phyloP scores from a whole-genome alignment of 2,329 filamentous ascomycete genomes.

The Penicillium polonicum region DNA sequence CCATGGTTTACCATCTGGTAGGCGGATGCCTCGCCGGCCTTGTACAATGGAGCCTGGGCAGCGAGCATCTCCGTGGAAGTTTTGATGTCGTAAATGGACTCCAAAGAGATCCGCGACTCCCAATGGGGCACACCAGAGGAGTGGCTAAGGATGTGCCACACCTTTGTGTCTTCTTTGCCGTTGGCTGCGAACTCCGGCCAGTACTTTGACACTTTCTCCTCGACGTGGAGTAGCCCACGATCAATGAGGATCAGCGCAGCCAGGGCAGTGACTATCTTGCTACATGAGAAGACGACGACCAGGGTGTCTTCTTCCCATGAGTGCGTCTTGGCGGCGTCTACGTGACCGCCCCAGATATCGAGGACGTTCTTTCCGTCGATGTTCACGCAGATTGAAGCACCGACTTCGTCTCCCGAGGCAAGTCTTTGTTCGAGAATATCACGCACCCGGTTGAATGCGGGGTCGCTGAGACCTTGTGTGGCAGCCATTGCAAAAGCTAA shows the following conservation, averaged over 20 bases:
- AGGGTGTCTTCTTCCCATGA: slow-evolving; percentile 39
- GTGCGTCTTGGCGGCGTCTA: slow-evolving; percentile 31
- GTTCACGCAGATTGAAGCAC: slow-evolving; percentile 44
- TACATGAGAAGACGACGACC: slow-evolving; percentile 27
- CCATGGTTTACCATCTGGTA: slow-evolving; percentile 43
- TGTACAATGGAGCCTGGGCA: slow-evolving; percentile 42
- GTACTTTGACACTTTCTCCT: slow-evolving; percentile 30
- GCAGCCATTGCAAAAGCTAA: slow-evolving; percentile 16
- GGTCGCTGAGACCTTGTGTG: slow-evolving; percentile 40
- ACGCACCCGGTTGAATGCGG: slow-evolving; percentile 38
- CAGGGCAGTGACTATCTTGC: slow-evolving; percentile 28
- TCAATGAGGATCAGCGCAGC: slow-evolving; percentile 29
- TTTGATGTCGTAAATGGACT: slow-evolving; percentile 36
- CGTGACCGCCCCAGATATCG: slow-evolving; percentile 43
- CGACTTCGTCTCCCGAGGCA: slow-evolving; percentile 43
- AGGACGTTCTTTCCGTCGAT: slow-evolving; percentile 51
- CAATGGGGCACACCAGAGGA: slow-evolving; percentile 25
- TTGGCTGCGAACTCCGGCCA: slow-evolving; percentile 37
- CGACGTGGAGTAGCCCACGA: slow-evolving; percentile 26
- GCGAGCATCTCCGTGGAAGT: slow-evolving; percentile 33
- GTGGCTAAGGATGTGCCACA: slow-evolving; percentile 28
- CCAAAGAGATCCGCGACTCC: slow-evolving; percentile 29
- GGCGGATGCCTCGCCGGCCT: slow-evolving; percentile 40
- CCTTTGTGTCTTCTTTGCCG: slow-evolving; percentile 30
- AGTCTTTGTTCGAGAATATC: slow-evolving; percentile 38